phyloP scores from a whole-genome alignment of 768 basidiomycete genomes.

The Lepiota brunneoincarnata region DNA sequence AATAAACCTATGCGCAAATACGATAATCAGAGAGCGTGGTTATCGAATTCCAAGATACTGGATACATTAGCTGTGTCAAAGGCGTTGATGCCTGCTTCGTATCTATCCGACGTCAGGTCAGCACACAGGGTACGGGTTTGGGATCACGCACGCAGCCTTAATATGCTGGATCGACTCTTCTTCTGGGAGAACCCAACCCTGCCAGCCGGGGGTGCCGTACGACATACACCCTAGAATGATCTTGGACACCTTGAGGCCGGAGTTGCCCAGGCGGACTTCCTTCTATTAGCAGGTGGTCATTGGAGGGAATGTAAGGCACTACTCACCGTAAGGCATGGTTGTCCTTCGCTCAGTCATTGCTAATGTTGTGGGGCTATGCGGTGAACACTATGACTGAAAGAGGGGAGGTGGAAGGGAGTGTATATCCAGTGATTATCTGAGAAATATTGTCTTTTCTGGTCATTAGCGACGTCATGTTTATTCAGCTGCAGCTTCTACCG shows the following conservation, averaged over 20 bases:
- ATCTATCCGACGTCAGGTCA: conserved; percentile 29
- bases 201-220: conserved; percentile 54
- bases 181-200: conserved; percentile 43
- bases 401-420: too few relatives aligned
- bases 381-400: too few relatives aligned
- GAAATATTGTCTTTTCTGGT: too few relatives aligned
- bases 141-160: conserved; percentile 37
- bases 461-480: too few relatives aligned
- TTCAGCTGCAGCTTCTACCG: too few relatives aligned
- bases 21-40: neutral
- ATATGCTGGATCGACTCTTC: conserved; percentile 53
- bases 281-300: neutral
- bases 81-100: conserved; percentile 59
- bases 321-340: too few relatives aligned
- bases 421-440: too few relatives aligned
- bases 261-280: conserved; percentile 46
- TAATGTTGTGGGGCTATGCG: too few relatives aligned
- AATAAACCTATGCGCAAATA: conserved; percentile 48
- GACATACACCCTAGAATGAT: conserved; percentile 65
- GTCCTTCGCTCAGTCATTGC: too few relatives aligned
- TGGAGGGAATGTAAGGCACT: too few relatives aligned
- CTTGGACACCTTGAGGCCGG: conserved; percentile 64
- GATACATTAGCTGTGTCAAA: conserved; percentile 56
- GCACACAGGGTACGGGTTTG: neutral
- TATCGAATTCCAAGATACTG: neutral